A percentile compares a stretch with the other conserved stretches of the same genome.
phyloP scores from a whole-genome alignment of 2,329 filamentous ascomycete species.

The Myriosclerotinia curreyana region DNA sequence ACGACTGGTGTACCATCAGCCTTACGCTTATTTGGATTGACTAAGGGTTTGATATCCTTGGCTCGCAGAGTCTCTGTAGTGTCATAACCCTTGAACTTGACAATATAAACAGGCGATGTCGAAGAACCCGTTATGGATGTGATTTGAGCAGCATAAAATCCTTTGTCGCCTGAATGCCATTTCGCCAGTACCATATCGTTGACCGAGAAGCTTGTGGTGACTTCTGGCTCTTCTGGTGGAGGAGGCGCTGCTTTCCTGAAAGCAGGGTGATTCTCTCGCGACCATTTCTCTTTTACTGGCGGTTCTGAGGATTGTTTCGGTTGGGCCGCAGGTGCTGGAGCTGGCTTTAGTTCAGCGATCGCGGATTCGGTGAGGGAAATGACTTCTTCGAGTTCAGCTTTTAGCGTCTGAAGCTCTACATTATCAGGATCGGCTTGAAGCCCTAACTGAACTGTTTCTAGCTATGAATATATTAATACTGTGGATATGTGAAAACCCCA shows the following conservation, averaged over 20 bases:
- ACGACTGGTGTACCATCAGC: constrained; percentile 67
- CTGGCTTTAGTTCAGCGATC: constrained; percentile 70
- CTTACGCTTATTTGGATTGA: constrained; percentile 75
- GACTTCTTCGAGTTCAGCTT: constrained; percentile 76
- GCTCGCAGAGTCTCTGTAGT: constrained; percentile 77
- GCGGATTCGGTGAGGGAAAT: constrained; percentile 75
- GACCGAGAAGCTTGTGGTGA: constrained; percentile 66
- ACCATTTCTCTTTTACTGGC: constrained; percentile 69
- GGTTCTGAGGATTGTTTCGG: constrained; percentile 47
- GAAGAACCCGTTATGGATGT: constrained; percentile 90
- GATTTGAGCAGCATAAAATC: constrained; percentile 89
- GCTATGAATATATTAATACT: constrained; percentile 46
- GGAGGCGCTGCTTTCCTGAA: constrained; percentile 58
- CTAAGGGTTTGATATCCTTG: constrained; percentile 78
- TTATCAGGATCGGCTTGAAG: constrained; percentile 80
- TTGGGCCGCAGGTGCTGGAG: constrained; percentile 34
- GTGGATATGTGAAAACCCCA: background rate
- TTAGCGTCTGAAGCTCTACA: constrained; percentile 71
- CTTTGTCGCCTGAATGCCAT: constrained; percentile 85
- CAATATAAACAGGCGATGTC: constrained; percentile 87
- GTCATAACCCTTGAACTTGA: constrained; percentile 91
- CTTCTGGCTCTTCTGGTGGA: constrained; percentile 50
- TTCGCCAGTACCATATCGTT: constrained; percentile 89
- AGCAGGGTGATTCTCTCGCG: constrained; percentile 75
- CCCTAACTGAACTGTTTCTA: constrained; percentile 73